Conservation (phyloP, 2,329 filamentous ascomycete species). For the Cordyceps pruinosa region DNA sequence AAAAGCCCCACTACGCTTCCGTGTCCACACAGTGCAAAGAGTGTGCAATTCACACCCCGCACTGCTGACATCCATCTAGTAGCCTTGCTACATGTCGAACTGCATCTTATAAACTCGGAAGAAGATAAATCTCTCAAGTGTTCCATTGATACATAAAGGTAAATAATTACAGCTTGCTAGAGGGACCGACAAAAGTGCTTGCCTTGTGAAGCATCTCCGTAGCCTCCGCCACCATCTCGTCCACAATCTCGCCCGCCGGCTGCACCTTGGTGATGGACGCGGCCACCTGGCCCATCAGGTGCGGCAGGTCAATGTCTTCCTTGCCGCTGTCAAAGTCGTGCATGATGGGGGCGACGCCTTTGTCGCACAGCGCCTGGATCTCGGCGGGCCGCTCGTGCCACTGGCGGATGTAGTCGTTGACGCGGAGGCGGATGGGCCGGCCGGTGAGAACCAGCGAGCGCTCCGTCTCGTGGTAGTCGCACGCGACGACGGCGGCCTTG, state of each 20-base stretch:
- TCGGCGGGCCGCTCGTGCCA: constrained; percentile 75
- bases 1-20: neutral
- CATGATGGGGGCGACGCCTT: constrained; percentile 73
- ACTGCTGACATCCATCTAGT: no score
- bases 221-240: constrained; percentile 79
- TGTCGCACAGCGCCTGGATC: constrained; percentile 67
- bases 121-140: neutral
- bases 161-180: constrained; percentile 34
- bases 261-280: constrained; percentile 70
- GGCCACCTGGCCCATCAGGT: constrained; percentile 90
- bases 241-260: constrained; percentile 77
- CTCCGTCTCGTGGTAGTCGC: constrained; percentile 70
- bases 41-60: constrained; percentile 14
- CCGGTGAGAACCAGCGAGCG: constrained; percentile 78
- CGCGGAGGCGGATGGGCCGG: constrained; percentile 69
- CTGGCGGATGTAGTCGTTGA: constrained; percentile 73
- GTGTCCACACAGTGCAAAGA: neutral
- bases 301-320: constrained; percentile 71
- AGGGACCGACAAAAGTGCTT: constrained; percentile 47
- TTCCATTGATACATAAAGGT: neutral
- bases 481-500: constrained; percentile 77
- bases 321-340: constrained; percentile 71
- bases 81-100: no score
- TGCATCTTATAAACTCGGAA: no score
- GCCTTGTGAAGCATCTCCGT: constrained; percentile 57